Base-by-base conservation (phyloP, 176 grass and related monocot species). In the Bothriochloa decipiens region DNA sequence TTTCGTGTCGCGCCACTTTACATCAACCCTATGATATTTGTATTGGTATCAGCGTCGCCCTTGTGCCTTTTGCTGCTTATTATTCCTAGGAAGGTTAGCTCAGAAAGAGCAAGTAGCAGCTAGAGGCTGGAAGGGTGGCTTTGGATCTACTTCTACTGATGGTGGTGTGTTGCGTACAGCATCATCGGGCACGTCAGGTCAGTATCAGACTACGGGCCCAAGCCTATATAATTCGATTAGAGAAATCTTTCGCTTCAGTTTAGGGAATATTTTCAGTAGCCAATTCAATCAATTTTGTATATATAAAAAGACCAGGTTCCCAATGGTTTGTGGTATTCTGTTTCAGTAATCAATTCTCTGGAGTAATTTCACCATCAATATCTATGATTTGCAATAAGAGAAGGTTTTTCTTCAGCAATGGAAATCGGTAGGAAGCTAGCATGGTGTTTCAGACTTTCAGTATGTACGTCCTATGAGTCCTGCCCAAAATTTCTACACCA, bases 71-170 rank as follows among this genome's bases (percentile, higher is more conserved):
- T 82, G 25, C 46, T 8, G 52, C 27, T 79, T 72, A 9, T 49
- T 70, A 42, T 85, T 89, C 71, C 40, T 42, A 42, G 81, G 79
- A 70, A 76, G 18, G 29, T 85, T 72, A 63, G 70, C 75, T 76
- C 63, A 80, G 73, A 85, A 37, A 89, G 17, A 72, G 47, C 15
- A 36, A 64, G 62, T 65, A 12, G 40, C 23, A 64, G 15, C 28
- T 40, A 37, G 33, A 74, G 27, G 16, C 37, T 64, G 52, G 37
- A 82, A 76, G 63, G 2, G 4, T 70, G 76, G 69, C 40, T 20
- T 40, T 75, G 20, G 58, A 76, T 76, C 7, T 32, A 23, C 47
- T 18, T 52, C 15, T 41, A 23, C 61, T 13, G 28, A 41, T 76
- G 37, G 53, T 37, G 50, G 27, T 74, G 46, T 66, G 27, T 26